Percentiles rank a stretch among this genome's conserved stretches.
These are phyloP conservation scores for Uronychia setigera DNA, from an alignment of 73 alveolate genomes.

Conservation along the genomic window DNA sequence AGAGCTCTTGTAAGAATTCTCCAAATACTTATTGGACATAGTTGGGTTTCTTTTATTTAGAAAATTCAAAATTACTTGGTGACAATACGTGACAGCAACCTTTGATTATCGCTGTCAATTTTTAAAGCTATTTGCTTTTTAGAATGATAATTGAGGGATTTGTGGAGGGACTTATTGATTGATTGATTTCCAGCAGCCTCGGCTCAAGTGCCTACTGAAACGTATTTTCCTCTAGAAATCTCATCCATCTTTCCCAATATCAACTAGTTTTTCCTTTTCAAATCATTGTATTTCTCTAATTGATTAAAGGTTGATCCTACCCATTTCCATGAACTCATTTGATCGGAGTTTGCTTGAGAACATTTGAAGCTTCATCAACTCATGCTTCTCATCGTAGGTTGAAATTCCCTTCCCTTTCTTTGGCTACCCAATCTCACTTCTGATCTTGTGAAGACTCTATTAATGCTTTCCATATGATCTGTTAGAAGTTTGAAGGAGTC, in stretches of 20 bases:
- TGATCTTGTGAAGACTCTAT: background rate
- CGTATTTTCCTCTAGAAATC: background rate
- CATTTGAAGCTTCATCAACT: background rate
- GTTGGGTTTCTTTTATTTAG: background rate
- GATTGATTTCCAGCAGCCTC: slow-evolving; percentile 1
- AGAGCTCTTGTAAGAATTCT: background rate
- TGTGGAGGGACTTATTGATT: background rate
- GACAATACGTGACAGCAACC: background rate
- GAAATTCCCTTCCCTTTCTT: background rate
- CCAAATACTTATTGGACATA: background rate
- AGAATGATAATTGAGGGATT: background rate
- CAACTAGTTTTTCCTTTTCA: background rate
- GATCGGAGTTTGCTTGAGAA: background rate
- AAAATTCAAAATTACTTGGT: background rate
- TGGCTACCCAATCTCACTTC: background rate
- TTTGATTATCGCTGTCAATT: background rate
- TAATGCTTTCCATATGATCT: background rate
- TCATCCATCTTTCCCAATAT: background rate
- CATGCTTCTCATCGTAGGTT: background rate
- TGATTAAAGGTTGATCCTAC: background rate
- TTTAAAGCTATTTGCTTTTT: background rate
- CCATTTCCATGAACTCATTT: background rate
- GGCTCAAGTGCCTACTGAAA: background rate
- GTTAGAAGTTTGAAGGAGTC: background rate
- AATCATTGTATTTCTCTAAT: background rate